Base-by-base conservation (phyloP, 345 rosid species). In the Excoecaria cochinchinensis region DNA sequence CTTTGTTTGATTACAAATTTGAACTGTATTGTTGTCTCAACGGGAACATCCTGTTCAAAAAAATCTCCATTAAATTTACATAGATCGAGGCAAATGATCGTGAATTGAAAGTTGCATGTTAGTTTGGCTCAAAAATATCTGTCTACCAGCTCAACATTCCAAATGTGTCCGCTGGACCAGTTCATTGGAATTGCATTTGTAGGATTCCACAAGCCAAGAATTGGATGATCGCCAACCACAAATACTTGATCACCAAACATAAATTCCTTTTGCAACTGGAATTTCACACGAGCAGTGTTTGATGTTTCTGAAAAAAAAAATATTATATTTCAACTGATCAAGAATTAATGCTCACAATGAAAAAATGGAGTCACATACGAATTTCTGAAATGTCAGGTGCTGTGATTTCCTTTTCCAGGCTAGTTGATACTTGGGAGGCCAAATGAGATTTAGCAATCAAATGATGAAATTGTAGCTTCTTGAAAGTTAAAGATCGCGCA, bases 121-220 rank as follows among this genome's bases (percentile, higher is more conserved):
- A 38, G 42, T 14, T 3, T 19, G 31, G 31, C 31, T 31, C 31
- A 31, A 31, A 31, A 31, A 31, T 31, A 31, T 44, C 7, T 5
- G 48, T 44, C 10, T 75, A 84, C 86, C 82, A 81, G 61, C 58
- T 84, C 80, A n/a, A 76, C 80, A 52, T 16, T 59, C 86, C 86
- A 84, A 22, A 76, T 39, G 75, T 81, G 75, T 1, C 77, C 86
- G 19, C 69, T 80, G 50, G 86, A 81, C 86, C 86, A 78, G 68
- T 47, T 69, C 57, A 81, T 62, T 2, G 84, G 82, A 4, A 78
- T 44, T 44, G 82, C 86, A 59, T 58, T 44, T 0, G 36, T 47
- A 8, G 82, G 80, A 76, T 84, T 42, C 86, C 86, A 78, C 13
- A 52, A 55, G 39, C 84, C 86, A 69, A 84, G 57, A 57, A 59